phyloP scores from a whole-genome alignment of 2,329 filamentous ascomycete species.

The Fusarium denticulatum region DNA sequence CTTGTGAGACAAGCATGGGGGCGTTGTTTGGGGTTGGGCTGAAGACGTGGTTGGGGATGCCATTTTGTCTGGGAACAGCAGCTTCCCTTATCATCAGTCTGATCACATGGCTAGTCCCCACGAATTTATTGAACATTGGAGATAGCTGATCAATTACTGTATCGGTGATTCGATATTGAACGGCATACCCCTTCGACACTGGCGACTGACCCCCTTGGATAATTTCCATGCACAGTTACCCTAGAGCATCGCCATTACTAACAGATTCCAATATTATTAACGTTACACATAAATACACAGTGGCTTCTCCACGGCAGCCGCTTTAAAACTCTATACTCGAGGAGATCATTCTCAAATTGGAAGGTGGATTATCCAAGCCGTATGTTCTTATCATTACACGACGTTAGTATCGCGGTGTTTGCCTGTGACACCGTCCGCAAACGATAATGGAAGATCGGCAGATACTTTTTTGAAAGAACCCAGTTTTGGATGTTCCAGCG shows the following conservation, averaged over 20 bases:
- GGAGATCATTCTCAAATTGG: neutral
- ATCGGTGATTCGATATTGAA: neutral
- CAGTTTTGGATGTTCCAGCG: neutral
- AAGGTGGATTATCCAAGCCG: neutral
- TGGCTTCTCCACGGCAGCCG: neutral
- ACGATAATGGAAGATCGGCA: neutral
- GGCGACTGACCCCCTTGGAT: neutral
- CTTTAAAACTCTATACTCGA: slow-evolving; percentile 1
- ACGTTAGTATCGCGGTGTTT: neutral
- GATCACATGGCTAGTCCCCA: slow-evolving; percentile 25
- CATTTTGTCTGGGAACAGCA: slow-evolving; percentile 34
- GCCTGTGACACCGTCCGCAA: neutral
- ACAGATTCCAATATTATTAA: neutral
- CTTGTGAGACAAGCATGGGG: slow-evolving; percentile 34
- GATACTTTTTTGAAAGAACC: neutral
- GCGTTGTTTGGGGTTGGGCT: slow-evolving; percentile 40
- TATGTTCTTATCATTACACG: neutral
- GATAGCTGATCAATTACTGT: neutral
- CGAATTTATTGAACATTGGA: neutral
- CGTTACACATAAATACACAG: neutral
- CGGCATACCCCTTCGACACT: neutral
- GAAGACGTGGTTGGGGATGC: slow-evolving; percentile 37
- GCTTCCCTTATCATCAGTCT: slow-evolving; percentile 22
- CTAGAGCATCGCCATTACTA: slow-evolving; percentile 2
- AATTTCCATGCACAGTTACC: neutral